Percentiles rank a stretch among this genome's conserved stretches.
Conservation (phyloP, 352 stramenopile species). For the Pythium plurisporium region DNA sequence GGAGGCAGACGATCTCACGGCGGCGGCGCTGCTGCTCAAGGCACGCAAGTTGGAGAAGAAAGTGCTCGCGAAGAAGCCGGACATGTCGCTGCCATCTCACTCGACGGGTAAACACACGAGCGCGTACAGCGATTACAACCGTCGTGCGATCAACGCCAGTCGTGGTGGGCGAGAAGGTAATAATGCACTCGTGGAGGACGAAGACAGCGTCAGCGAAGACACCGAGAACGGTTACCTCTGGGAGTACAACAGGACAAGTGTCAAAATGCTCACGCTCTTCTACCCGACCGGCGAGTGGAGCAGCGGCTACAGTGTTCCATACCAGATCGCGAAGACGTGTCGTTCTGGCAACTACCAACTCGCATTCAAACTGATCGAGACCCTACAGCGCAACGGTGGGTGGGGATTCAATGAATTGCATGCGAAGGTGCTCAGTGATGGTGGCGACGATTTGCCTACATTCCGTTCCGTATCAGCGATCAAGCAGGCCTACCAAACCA, state of each 20-base stretch:
- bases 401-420: slow-evolving; percentile 68
- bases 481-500: slow-evolving; percentile 60
- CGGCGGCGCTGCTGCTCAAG: slow-evolving; percentile 40
- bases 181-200: slow-evolving; percentile 62
- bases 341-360: slow-evolving; percentile 44
- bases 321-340: slow-evolving; percentile 32
- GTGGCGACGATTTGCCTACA: slow-evolving; percentile 30
- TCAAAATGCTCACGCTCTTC: slow-evolving; percentile 62
- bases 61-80: slow-evolving; percentile 36
- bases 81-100: slow-evolving; percentile 58
- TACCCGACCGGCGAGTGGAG: slow-evolving; percentile 62
- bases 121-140: slow-evolving; percentile 77
- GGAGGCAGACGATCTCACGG: slow-evolving; percentile 48
- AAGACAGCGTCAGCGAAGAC: neutral
- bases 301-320: slow-evolving; percentile 25
- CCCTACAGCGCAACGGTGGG: slow-evolving; percentile 41
- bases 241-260: slow-evolving; percentile 34
- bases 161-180: slow-evolving; percentile 75
- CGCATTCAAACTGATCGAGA: slow-evolving; percentile 48
- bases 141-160: slow-evolving; percentile 75
- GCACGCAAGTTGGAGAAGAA: slow-evolving; percentile 40
- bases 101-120: slow-evolving; percentile 77
- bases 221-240: slow-evolving; percentile 36
- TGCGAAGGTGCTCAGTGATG: slow-evolving; percentile 44
- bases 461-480: slow-evolving; percentile 63